Evolutionary conservation across 176 grass and related monocot species (phyloP), one percentile per base, ranked within the genome.

Genomic region (Aegilops sharonensis): DNA sequence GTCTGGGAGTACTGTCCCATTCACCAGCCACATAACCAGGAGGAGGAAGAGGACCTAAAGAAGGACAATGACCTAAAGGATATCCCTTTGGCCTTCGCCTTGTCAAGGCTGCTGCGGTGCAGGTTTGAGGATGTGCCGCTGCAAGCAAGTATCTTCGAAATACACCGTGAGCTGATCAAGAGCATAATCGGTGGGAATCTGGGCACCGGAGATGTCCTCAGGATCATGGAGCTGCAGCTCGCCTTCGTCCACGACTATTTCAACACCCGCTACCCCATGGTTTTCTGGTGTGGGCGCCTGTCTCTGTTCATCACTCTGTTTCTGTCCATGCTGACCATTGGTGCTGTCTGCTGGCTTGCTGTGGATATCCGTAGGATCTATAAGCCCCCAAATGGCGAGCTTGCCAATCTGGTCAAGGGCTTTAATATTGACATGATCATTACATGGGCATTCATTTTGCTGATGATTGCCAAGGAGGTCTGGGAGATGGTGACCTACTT

Each of bases 401-500:
- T 65, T 5, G 24, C 60, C 23, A 39, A 80, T 80, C 7, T 50
- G 27, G 34, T 68, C 0, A 29, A 48, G 2, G 79, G 79, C 1
- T 7, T 68, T 30, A 31, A 68, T 24, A 42, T 81, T 10, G 79
- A 81, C 6, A 81, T 67, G 79, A 36, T 34, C 23, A 81, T 81
- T 45, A 81, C 79, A 47, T 68, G 63, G 79, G 1, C 48, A 12
- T 81, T 81, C 79, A 68, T 81, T 45, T 0, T 12, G 0, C 32
- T 81, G 8, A 68, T 68, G 79, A n/a, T 47, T 45, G 30, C 48
- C 63, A 81, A 68, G 27, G 79, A 81, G 42, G 3, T 81, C 17
- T 81, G 63, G 63, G 63, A 68, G 85, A 87, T 81, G 64, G 13
- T 72, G 8, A 45, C 76, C 0, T 87, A 87, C 4, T 57, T 87